These are phyloP conservation scores for Cryptomeria japonica DNA, from an alignment of 75 land plant genomes.

Conservation along the genomic window DNA sequence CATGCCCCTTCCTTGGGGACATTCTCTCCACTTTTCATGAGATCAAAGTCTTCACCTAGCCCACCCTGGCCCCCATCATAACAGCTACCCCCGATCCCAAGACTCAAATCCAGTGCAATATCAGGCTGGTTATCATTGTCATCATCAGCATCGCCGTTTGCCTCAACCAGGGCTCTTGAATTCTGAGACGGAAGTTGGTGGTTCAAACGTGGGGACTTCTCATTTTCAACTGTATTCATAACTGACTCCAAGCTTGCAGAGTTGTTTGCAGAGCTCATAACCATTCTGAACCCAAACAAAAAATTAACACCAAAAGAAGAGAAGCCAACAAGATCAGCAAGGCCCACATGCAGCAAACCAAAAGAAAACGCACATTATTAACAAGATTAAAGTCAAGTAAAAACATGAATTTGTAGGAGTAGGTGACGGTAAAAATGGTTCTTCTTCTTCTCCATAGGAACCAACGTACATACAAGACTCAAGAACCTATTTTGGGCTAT, in stretches of 20 bases:
- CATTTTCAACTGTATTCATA: constrained; percentile 6
- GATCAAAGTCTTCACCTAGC: background rate
- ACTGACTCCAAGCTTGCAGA: constrained; percentile 12
- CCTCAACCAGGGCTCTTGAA: background rate
- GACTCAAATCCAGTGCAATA: constrained; percentile 14
- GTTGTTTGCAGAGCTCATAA: constrained; percentile 1
- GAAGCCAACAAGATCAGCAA: background rate
- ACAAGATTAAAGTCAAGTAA: background rate
- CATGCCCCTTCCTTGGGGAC: background rate
- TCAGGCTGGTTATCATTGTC: background rate
- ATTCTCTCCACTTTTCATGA: background rate
- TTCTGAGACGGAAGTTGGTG: constrained; percentile 9
- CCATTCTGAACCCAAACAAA: background rate
- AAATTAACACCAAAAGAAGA: background rate
- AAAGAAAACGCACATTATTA: constrained; percentile 3
- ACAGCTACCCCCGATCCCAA: background rate
- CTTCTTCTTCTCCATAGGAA: constrained; percentile 4
- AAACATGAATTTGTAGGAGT: background rate
- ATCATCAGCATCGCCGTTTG: background rate
- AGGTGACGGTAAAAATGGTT: background rate
- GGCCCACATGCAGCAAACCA: constrained; percentile 8
- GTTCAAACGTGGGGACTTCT: background rate
- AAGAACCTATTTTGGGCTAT: background rate
- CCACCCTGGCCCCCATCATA: background rate
- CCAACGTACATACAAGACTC: constrained; percentile 4